Base-by-base conservation (phyloP, 176 grass and related monocot species). In the Chrysopogon serrulatus region DNA sequence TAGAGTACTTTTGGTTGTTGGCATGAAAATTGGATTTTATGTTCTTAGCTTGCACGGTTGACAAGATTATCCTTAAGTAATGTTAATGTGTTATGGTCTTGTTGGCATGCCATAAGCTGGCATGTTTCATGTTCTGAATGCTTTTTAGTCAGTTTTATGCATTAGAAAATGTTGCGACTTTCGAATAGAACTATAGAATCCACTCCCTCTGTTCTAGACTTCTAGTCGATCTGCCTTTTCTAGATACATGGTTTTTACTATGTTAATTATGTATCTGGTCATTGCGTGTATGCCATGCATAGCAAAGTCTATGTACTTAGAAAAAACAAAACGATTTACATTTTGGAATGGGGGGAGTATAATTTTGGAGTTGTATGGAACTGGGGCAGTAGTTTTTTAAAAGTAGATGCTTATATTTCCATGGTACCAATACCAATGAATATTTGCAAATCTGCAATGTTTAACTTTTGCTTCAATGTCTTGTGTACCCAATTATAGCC, bases 371-470 rank as follows among this genome's bases (percentile, higher is more conserved):
- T 67, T 61, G 60, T 76, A 24, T 73, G 70, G 15, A 48, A 73
- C 61, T 23, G 27, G 71, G 23, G 23, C 39, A 74, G 47, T 53
- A 26, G 26, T 63, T 83, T 42, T 62, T 83, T 45, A 54, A 42
- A n/a, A 83, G 59, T 68, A 53, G 74, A 35, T 79, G 43, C 35
- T 54, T 53, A 79, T 87, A 31, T 43, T 88, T 54, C 28, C 35
- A 66, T 28, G 15, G 44, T 88, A 65, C 43, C 56, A 79, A 37
- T 76, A 8, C 43, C 42, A 79, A 48, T 68, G 24, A 12, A 76
- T 76, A 61, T 76, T 69, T 39, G 17, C 49, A 48, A 34, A 70
- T 47, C 23, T 43, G 30, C 41, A 36, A 44, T 61, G 18, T 61
- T 63, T 60, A 23, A 2, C 23, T 86, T 57, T 41, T 41, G 24